Evolutionary conservation across 2,329 filamentous ascomycete genomes (phyloP), one percentile per base, ranked within the genome.

Genomic region (Fusarium brachygibbosum): DNA sequence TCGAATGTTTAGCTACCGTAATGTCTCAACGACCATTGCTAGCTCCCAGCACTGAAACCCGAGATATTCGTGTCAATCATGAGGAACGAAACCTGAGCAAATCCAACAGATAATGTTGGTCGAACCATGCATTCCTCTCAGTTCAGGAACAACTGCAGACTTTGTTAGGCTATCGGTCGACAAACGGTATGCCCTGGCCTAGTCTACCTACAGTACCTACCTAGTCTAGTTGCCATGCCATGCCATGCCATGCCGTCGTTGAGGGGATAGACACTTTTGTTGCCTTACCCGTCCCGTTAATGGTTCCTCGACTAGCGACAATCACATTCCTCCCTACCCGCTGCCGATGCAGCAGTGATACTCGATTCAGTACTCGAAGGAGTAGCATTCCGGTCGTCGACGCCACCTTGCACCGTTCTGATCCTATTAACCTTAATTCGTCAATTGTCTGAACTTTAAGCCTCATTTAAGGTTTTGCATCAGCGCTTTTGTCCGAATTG

Each of bases 301-400:
- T 68, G 58, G 67, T 70, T 68, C 67, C 58, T 68, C 55, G 66
- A 51, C 72, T 68, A 70, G 67, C 41, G 59, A 66, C 59, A 53
- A 58, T 73, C 71, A 70, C 71, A 74, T 74, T 74, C 71, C 71
- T 72, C 31, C 16, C 49, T 21, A 29, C 44, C 56, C 55, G 50
- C 57, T 63, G 64, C 54, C 49, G 46, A 68, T 50, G 35, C 28
- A 60, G 49, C 49, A 60, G 52, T 50, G 46, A 57, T 52, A 32
- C 49, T 63, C 58, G 48, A 71, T 58, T 50, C 44, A 63, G 64
- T 44, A 46, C 37, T 37, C 23, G 44, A 55, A 59, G 49, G 29
- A 49, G 48, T 42, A 57, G 42, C 71, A 74, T 74, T 74, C 71
- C 71, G 61, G 49, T 58, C 28, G 13, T 19, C 34, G 40, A 49